Evolutionary conservation across 2,329 filamentous ascomycete genomes (phyloP), one percentile per base, ranked within the genome.

Genomic region (Xylariaceae sp.): DNA sequence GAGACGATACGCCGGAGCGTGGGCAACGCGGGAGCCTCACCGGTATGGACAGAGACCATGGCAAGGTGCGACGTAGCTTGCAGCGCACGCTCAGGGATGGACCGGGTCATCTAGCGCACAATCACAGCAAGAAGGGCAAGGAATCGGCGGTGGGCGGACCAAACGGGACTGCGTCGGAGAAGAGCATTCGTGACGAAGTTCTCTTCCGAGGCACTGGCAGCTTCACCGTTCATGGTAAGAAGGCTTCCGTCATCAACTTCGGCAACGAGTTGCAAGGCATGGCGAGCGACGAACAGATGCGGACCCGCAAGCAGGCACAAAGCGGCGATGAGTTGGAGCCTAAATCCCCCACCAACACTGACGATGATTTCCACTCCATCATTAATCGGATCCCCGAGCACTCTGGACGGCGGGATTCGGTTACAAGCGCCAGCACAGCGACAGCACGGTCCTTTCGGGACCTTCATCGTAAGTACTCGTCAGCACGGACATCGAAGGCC

Each of bases 221-320:
- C 53, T 98, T 98, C 61, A 94, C 92, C 3, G 82, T 98, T 3
- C 92, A 98, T 56, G 90, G 92, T 44, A 98, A 97, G 69, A 97
- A 98, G 63, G 92, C 92, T 3, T 95, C 88, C 1, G 86, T 98
- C 40, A 87, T 98, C 51, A 94, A 87, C n/a, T 94, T 98, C 59
- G 88, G 89, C 7, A 81, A 82, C n/a, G 90, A 95, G 52, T 81
- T 95, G 68, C 83, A 90, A 54, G 83, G 76, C 43, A 78, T 89
- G 63, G 74, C 82, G 1, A 73, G 79, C 0, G 85, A 90, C 44
- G 84, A 89, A 54, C 78, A 82, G 26, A 65, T 87, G 29, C 76
- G 80, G 41, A 68, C 81, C 34, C 74, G 81, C 38, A 85, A 75
- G 49, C 64, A 67, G 30, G 61, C 66, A 4, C 65, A 69, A 32